These are phyloP conservation scores for Chalciporus chontae DNA, from an alignment of 768 basidiomycete genomes.

Conservation along the genomic window DNA sequence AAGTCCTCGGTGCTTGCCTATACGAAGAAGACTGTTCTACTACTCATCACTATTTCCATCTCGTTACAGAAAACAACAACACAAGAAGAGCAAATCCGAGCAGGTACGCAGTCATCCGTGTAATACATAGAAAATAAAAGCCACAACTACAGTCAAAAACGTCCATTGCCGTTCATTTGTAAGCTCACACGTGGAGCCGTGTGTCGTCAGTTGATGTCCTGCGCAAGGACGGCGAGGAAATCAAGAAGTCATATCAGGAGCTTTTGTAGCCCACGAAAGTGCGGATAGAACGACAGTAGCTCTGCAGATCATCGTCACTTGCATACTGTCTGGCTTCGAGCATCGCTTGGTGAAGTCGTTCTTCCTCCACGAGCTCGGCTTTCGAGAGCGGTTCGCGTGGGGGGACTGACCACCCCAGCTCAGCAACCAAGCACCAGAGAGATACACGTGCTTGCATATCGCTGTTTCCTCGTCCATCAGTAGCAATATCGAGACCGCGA, in stretches of 20 bases:
- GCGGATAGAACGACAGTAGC: conserved; percentile 57
- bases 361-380: conserved; percentile 67
- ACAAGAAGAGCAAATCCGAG: conserved; percentile 3
- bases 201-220: conserved; percentile 22
- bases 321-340: conserved; percentile 52
- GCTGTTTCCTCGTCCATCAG: conserved; percentile 30
- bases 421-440: conserved; percentile 59
- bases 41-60: neutral
- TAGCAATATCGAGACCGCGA: neutral
- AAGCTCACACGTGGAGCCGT: conserved; percentile 11
- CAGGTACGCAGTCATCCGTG: neutral
- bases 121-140: conserved; percentile 26
- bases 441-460: conserved; percentile 66
- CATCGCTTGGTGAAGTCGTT: conserved; percentile 58
- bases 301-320: conserved; percentile 48
- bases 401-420: conserved; percentile 58
- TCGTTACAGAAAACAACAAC: no score
- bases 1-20: no score
- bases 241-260: conserved; percentile 9
- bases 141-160: conserved; percentile 19
- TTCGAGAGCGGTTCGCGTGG: conserved; percentile 60
- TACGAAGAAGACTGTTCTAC: no score
- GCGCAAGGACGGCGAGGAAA: conserved; percentile 3
- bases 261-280: conserved; percentile 59
- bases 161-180: conserved; percentile 3